Base-by-base conservation (phyloP, 331 rosid genomes). In the Pyrus hybrid region DNA sequence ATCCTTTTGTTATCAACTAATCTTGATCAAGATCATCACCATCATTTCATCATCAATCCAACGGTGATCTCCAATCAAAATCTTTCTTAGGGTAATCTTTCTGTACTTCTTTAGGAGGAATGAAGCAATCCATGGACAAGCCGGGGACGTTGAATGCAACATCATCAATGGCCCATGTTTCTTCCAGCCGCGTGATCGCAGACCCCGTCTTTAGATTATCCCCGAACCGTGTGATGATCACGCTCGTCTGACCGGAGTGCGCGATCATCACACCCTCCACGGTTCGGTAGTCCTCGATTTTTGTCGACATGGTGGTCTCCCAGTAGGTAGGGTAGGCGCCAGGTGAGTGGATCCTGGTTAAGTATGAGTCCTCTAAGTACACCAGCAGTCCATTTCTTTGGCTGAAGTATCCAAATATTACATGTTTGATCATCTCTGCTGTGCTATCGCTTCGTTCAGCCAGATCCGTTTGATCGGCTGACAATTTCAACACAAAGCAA, bases 281-380 rank as follows among this genome's bases (percentile, higher is more conserved):
- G 2, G 70, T 9, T 64, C 89, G 87, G 17, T 94, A 94, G 32
- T 94, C 97, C 13, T 87, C 92, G 17, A 94, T 88, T 22, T 68
- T 86, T 0, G 99, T 88, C 0, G 95, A 86, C 97, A 94, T 94
- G 13, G 99, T 80, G 26, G 99, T 94, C 79, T 94, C 99, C 99
- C 99, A 94, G 30, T 94, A 94, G 43, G 81, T 86, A 10, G 97
- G 96, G 54, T 87, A 80, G 23, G 89, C 68, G 16, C 99, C 99
- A 60, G 94, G 96, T 22, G 92, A 84, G 71, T 94, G 99, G 67
- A 94, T 92, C 79, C 97, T 85, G 22, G 96, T 94, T 4, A 94
- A 79, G 76, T 90, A 92, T 2, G 99, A 94, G 74, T 94, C 99
- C 73, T 92, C 97, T 4, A 94, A 68, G 67, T 78, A 45, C 29